These are phyloP conservation scores for Trichoderma koningiopsis DNA, from an alignment of 2,329 filamentous ascomycete genomes.

Conservation along the genomic window DNA sequence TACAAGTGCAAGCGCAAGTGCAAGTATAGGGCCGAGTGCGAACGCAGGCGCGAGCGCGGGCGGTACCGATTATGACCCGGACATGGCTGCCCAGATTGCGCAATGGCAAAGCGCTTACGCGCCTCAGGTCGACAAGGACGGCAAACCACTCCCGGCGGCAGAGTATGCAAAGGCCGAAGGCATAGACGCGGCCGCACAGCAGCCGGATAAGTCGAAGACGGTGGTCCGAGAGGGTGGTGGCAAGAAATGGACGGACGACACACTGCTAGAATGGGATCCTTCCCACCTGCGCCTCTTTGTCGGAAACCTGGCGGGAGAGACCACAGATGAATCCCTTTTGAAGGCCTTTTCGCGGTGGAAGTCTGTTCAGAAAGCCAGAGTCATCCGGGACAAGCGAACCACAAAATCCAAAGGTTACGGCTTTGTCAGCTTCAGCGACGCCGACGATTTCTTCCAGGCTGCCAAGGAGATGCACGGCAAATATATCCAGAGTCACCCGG, in stretches of 20 bases:
- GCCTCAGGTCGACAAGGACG: constrained; percentile 50
- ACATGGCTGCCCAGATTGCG: constrained; percentile 87
- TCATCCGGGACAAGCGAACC: constrained; percentile 92
- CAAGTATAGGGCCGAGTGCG: constrained; percentile 19
- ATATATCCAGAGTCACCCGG: constrained; percentile 97
- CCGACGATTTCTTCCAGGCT: constrained; percentile 94
- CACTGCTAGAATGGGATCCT: constrained; percentile 93
- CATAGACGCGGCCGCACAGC: constrained; percentile 48
- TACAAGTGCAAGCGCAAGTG: constrained; percentile 37
- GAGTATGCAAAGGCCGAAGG: constrained; percentile 39
- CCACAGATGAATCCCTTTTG: constrained; percentile 90
- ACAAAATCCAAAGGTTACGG: constrained; percentile 96
- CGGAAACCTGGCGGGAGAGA: constrained; percentile 94
- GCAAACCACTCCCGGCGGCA: constrained; percentile 37
- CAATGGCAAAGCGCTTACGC: constrained; percentile 93
- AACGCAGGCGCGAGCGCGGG: neutral
- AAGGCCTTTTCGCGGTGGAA: constrained; percentile 91
- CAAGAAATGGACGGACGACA: constrained; percentile 86
- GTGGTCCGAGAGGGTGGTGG: constrained; percentile 87
- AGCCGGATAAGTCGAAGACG: constrained; percentile 72
- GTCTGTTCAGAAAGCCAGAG: constrained; percentile 88
- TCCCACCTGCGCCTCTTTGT: constrained; percentile 93
- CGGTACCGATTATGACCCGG: constrained; percentile 63
- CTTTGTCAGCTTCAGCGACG: constrained; percentile 93
- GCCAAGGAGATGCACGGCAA: constrained; percentile 99